Base-by-base conservation (phyloP, 2,329 filamentous ascomycete genomes). In the Pseudogymnoascus sp. region DNA sequence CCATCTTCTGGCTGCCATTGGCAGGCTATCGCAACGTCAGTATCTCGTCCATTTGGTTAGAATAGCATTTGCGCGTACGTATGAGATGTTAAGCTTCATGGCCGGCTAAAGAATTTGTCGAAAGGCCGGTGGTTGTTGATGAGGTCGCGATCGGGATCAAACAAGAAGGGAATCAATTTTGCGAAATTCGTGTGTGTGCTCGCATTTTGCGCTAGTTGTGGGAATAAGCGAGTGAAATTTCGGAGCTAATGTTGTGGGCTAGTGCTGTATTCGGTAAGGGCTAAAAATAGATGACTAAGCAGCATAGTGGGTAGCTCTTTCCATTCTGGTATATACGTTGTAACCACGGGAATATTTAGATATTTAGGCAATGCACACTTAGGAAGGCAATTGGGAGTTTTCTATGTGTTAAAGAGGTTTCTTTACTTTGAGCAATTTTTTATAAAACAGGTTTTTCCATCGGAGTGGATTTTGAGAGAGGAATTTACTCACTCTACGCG, bases 1-100 rank as follows among this genome's bases (percentile, higher is more conserved):
- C 88, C 79, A 99, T 86, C 87, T 99, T 99, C 82, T 99, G 94
- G 77, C 92, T 94, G 88, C 94, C 94, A 84, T 97, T 97, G 88
- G 93, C 91, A 83, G 94, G 94, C 88, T 60, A 60, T n/a, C 38
- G 25, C 7, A 60, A 40, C 10, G 59, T 60, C 38, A 60, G 59
- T 92, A 96, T 74, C 80, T 83, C 75, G 86, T 84, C 82, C 85
- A 85, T 80, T 86, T 79, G 35, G 72, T 79, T 67, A 79, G 77
- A 71, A 65, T 67, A 62, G n/a, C 35, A 63, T 63, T 47, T 35
- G 50, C 42, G 63, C 61, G 33, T 65, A 65, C 62, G 62, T 65
- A 65, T 76, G 84, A 87, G 76, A 88, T 84, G 81, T 88, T 88
- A 78, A 88, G 83, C 84, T 90, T 90, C 87, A 90, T 90, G 60